Evolutionary conservation across 169 alveolate genomes (phyloP).

Genomic region (Cyclospora cayetanensis): DNA sequence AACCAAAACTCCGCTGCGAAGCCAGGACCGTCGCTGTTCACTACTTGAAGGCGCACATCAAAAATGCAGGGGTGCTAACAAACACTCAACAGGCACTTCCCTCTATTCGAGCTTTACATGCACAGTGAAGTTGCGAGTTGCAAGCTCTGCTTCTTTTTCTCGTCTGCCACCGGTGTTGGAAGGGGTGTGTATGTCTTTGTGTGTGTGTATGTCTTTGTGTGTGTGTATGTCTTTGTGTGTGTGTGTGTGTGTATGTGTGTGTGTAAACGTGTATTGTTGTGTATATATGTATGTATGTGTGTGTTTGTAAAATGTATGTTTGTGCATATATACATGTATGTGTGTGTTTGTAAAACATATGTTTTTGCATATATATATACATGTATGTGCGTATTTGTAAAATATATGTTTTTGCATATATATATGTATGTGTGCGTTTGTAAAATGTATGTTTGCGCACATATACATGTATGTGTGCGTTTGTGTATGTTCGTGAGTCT

Average conservation of each 20-base stretch:
- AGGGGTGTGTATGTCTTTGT: background rate
- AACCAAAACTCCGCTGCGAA: conserved; percentile 65
- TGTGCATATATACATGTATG: too few relatives aligned
- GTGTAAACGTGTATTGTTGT: background rate
- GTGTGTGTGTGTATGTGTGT: background rate
- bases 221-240: background rate
- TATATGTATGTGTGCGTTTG: background rate
- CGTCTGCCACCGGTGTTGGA: background rate
- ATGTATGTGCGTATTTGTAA: too few relatives aligned
- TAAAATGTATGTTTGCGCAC: background rate
- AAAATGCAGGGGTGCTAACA: conserved; percentile 58
- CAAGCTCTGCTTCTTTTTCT: background rate
- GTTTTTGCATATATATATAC: background rate
- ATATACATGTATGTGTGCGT: background rate
- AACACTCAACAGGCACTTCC: background rate
- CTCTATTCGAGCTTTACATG: background rate
- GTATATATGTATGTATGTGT: background rate
- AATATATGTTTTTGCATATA: too few relatives aligned
- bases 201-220: background rate
- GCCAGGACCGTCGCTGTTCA: conserved; percentile 44
- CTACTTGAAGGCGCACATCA: conserved; percentile 47
- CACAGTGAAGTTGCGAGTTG: background rate
- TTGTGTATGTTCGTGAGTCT: background rate
- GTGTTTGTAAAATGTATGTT: background rate
- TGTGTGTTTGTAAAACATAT: background rate